phyloP scores from a whole-genome alignment of 257 asterid genomes.

The Knoxia roxburghii region DNA sequence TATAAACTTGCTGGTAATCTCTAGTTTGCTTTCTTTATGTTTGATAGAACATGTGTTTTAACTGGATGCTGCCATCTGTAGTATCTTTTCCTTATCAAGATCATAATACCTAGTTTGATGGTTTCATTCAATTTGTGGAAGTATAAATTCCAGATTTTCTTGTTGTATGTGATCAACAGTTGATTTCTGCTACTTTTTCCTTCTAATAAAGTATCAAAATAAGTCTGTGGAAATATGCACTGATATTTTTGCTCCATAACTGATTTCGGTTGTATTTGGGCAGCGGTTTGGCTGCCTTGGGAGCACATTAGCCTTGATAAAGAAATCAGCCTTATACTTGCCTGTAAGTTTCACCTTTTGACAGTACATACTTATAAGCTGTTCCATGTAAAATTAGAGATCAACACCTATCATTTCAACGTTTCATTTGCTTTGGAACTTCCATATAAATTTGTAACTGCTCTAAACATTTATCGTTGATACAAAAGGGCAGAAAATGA shows the following conservation, averaged over 20 bases:
- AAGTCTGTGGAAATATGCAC: not conserved
- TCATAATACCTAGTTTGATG: not conserved
- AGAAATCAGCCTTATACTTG: conserved; percentile 83
- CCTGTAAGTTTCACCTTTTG: conserved; percentile 59
- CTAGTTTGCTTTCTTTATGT: not conserved
- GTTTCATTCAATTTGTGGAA: not conserved
- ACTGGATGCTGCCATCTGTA: not conserved
- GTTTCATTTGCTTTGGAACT: not conserved
- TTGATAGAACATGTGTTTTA: not conserved
- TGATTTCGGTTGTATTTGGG: not conserved
- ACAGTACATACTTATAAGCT: not conserved
- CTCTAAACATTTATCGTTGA: not conserved
- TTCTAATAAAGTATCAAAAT: not conserved
- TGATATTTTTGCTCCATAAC: not conserved
- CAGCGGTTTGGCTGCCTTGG: conserved; percentile 98
- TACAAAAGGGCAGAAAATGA: not conserved
- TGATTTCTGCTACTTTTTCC: not conserved
- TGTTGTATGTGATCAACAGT: not conserved
- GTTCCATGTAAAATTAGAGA: not conserved
- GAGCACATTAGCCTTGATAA: conserved; percentile 88
- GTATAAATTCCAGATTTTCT: not conserved
- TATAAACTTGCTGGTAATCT: not conserved
- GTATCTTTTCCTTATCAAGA: not conserved
- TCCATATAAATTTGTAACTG: not conserved
- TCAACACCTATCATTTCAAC: not conserved